A percentile compares a stretch with the other conserved stretches of the same genome.
These are phyloP conservation scores for Nicotiana benthamiana DNA, from an alignment of 257 asterid genomes.

Conservation along the genomic window DNA sequence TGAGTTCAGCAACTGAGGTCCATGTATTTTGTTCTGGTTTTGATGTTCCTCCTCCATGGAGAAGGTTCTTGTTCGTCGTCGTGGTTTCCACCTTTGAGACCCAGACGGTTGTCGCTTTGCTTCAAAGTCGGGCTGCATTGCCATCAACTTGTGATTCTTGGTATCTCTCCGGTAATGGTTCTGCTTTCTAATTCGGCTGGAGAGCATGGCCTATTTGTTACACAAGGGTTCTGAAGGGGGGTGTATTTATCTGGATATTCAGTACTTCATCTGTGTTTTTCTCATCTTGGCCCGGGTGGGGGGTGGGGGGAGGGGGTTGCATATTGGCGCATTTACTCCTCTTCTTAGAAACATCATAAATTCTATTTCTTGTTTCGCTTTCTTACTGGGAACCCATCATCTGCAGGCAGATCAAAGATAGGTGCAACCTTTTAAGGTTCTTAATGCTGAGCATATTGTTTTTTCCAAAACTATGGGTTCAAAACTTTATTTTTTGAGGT, in stretches of 20 bases:
- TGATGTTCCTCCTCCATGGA: conserved; percentile 12
- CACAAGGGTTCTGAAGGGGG: neutral
- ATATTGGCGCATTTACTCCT: neutral
- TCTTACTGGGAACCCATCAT: too few relatives aligned
- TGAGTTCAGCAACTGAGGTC: conserved; percentile 25
- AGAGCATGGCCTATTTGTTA: neutral
- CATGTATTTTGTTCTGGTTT: conserved; percentile 17
- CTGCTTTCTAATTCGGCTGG: neutral
- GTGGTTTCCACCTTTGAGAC: neutral
- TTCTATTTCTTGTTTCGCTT: neutral
- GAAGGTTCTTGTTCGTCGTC: neutral
- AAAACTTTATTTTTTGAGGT: too few relatives aligned
- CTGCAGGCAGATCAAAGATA: too few relatives aligned
- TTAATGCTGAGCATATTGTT: neutral
- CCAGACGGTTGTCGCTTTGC: neutral
- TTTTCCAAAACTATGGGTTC: neutral
- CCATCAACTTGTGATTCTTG: neutral
- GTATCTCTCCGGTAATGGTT: neutral
- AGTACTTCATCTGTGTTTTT: neutral
- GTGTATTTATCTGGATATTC: neutral
- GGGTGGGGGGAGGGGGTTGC: too few relatives aligned
- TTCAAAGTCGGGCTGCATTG: neutral
- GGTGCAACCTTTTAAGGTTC: too few relatives aligned
- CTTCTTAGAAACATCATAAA: neutral
- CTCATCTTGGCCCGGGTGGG: neutral